Conservation (phyloP, 2,329 filamentous ascomycete genomes). For the Thermothelomyces thermophilus region DNA sequence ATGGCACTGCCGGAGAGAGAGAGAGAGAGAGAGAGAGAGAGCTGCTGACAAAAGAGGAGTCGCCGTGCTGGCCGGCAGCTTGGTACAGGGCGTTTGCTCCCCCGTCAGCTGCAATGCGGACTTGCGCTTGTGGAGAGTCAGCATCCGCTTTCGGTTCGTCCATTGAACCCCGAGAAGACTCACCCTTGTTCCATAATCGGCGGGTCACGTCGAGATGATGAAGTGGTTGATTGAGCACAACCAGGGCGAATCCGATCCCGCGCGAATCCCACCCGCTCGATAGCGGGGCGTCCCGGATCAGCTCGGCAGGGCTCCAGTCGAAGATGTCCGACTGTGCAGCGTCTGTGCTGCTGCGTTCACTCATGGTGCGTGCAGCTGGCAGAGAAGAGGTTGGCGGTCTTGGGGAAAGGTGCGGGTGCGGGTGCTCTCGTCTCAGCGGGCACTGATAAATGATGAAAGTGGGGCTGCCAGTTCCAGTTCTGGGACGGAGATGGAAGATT, state of each 20-base stretch:
- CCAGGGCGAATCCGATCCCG: slow-evolving; percentile 33
- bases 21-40: too few relatives aligned
- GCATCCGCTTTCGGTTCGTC: neutral
- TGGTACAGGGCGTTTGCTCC: slow-evolving; percentile 71
- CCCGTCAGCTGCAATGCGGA: slow-evolving; percentile 80
- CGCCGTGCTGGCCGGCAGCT: slow-evolving; percentile 24
- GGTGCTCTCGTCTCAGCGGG: too few relatives aligned
- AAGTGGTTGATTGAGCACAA: slow-evolving; percentile 49
- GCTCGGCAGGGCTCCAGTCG: slow-evolving; percentile 18
- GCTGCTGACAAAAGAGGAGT: slow-evolving; percentile 33
- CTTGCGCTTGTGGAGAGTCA: slow-evolving; percentile 43
- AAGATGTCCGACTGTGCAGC: neutral
- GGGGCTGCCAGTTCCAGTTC: too few relatives aligned
- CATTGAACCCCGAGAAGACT: slow-evolving; percentile 12
- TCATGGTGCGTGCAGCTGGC: slow-evolving; percentile 4
- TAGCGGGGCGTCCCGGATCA: slow-evolving; percentile 2
- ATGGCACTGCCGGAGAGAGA: too few relatives aligned
- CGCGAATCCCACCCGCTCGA: neutral
- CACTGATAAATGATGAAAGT: too few relatives aligned
- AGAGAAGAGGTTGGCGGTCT: too few relatives aligned
- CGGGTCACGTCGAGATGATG: slow-evolving; percentile 40
- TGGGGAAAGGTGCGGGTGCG: neutral
- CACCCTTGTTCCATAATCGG: slow-evolving; percentile 45
- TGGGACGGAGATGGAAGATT: too few relatives aligned
- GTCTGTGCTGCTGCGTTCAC: neutral